These are phyloP conservation scores for Musa troglodytarum DNA, from an alignment of 176 grass and related monocot genomes.

Conservation along the genomic window DNA sequence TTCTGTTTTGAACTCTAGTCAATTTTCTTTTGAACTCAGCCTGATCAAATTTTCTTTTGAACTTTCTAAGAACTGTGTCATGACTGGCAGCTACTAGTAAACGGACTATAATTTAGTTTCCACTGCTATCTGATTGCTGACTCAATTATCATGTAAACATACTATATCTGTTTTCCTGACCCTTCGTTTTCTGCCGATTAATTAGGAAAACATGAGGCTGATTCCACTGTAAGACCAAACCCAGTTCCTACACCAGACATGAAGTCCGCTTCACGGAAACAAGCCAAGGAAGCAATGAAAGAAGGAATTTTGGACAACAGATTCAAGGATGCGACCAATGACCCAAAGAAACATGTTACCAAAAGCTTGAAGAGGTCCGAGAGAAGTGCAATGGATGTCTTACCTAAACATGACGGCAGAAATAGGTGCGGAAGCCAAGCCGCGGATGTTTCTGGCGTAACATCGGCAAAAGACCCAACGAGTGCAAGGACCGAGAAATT, in stretches of 20 bases:
- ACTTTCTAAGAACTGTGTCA: too few relatives aligned
- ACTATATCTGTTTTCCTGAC: neutral
- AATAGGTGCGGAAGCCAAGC: slow-evolving; percentile 45
- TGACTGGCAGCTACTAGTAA: too few relatives aligned
- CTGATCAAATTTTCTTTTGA: too few relatives aligned
- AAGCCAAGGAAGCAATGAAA: slow-evolving; percentile 12
- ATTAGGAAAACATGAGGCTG: slow-evolving; percentile 36
- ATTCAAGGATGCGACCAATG: slow-evolving; percentile 29
- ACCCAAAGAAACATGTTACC: slow-evolving; percentile 34
- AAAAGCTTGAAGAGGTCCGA: slow-evolving; percentile 43
- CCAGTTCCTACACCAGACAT: slow-evolving; percentile 16
- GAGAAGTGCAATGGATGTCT: slow-evolving; percentile 19
- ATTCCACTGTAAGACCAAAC: slow-evolving; percentile 23
- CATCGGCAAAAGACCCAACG: slow-evolving; percentile 75
- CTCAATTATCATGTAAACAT: too few relatives aligned
- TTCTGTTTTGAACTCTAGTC: too few relatives aligned
- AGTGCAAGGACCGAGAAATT: slow-evolving; percentile 72
- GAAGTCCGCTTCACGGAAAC: slow-evolving; percentile 18
- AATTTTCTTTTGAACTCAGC: too few relatives aligned
- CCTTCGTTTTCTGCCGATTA: slow-evolving; percentile 7
- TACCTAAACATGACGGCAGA: slow-evolving; percentile 38
- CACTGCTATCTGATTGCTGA: too few relatives aligned
- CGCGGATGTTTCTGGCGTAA: slow-evolving; percentile 74
- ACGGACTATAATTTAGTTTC: too few relatives aligned
- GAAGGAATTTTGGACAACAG: neutral